Evolutionary conservation across 2,329 filamentous ascomycete genomes (phyloP), one percentile per base, ranked within the genome.

Genomic region (Aspergillus sp.): DNA sequence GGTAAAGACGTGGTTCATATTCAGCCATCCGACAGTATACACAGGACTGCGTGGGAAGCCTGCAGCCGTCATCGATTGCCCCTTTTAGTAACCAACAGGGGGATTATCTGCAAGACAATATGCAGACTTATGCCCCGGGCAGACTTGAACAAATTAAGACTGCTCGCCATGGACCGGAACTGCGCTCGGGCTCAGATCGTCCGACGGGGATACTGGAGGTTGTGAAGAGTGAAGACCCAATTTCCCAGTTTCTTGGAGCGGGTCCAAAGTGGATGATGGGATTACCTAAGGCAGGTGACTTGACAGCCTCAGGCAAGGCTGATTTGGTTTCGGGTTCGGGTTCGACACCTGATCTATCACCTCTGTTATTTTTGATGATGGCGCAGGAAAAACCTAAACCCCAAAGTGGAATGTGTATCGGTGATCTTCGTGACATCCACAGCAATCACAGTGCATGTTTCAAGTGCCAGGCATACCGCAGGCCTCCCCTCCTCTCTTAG

Each of bases 261-360:
- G 17, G 39, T 19, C 27, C 17, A 8, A 10, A 17, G 30, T 8
- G 8, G 10, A 27, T 27, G 8, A 25, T 27, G 4, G 32, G 50
- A 53, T 53, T 53, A 53, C 51, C 51, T 42, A 53, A 53, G 51
- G 47, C 17, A 11, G 23, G 32, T 36, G 32, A 27, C 27, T 36
- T 36, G 36, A 27, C 51, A 41, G 51, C 51, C 51, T 53, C 32
- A 53, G 51, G 51, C 51, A 53, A 53, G 51, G 51, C 51, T 17
- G 51, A 53, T 32, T 53, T 36, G 19, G 41, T 11, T 19, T 42
- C 39, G 39, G 39, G 17, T 21, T 30, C 27, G 27, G 10, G 10
- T 44, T 44, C 17, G 19, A 44, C 11, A 19, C 41, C 41, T 42
- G 39, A 44, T 44, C 21, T 19, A 17, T 42, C 39, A 44, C 21